These are phyloP conservation scores for Forsythia viridissima DNA, from an alignment of 257 asterid species.

Conservation along the genomic window DNA sequence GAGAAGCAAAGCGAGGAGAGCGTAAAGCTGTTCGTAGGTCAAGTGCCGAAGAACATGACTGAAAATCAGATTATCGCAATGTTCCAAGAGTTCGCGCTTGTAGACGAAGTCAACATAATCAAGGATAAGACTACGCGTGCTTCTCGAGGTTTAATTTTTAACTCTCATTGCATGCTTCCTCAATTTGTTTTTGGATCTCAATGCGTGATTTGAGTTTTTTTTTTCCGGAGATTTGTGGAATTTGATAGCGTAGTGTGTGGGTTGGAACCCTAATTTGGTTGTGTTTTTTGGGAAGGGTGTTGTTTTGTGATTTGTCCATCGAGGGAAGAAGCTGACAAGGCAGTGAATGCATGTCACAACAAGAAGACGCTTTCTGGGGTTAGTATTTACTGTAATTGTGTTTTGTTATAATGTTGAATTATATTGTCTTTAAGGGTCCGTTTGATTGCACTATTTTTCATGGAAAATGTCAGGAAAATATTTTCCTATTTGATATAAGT, in stretches of 20 bases:
- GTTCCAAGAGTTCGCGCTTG: conserved; percentile 70
- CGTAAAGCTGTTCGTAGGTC: conserved; percentile 98
- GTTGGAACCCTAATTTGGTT: conserved; percentile 45
- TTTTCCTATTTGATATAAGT: too few relatives aligned
- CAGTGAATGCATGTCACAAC: conserved; percentile 75
- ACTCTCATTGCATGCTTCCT: conserved; percentile 34
- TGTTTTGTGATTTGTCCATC: conserved; percentile 90
- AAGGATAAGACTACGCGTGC: conserved; percentile 86
- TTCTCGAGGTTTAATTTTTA: conserved; percentile 70
- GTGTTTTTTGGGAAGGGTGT: conserved; percentile 53
- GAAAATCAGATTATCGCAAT: conserved; percentile 70
- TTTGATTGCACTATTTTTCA: too few relatives aligned
- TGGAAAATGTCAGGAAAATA: too few relatives aligned
- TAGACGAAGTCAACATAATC: conserved; percentile 89
- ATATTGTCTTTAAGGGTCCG: conserved; percentile 21
- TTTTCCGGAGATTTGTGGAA: conserved; percentile 17
- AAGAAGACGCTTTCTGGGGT: conserved; percentile 91
- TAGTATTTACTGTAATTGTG: conserved; percentile 19
- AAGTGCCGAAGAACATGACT: conserved; percentile 90
- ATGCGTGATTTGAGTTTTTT: conserved; percentile 36
- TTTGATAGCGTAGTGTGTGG: conserved; percentile 21
- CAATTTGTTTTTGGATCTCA: conserved; percentile 45
- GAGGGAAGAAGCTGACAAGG: conserved; percentile 95
- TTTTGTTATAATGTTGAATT: conserved; percentile 8
- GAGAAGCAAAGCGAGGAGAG: conserved; percentile 60